Evolutionary conservation across 305 asterid genomes (phyloP), one percentile per base, ranked within the genome.

Genomic region (Petunia hybrid): DNA sequence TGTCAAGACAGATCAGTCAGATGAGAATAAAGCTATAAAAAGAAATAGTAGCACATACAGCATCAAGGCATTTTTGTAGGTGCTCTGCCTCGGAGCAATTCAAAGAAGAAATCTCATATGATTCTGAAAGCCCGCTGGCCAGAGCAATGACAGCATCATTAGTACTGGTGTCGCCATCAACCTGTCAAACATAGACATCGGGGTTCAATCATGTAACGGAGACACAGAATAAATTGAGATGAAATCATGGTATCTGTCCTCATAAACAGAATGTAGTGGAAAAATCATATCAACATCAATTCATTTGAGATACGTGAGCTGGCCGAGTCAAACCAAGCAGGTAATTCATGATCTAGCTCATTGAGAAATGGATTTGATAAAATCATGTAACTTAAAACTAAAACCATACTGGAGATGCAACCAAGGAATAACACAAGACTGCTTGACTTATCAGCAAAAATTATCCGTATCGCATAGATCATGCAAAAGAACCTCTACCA

Each of bases 91-190:
- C 97, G 1, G 91, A 78, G 89, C 88, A 85, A 84, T 89, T 84
- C 73, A 91, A 80, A 69, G 95, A 90, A 85, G 97, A 92, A 82
- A 96, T 94, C 83, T 85, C 83, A 87, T 85, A 85, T 71, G 94
- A 88, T 79, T 97, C 95, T 62, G 99, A 93, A 81, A 96, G 98
- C 68, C 99, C 98, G 77, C 99, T 96, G 81, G 99, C 98, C 89
- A 94, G 91, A 83, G 98, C 98, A 86, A 96, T 93, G 77, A 94
- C 98, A 85, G 97, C 90, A 85, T 96, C 99, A 86, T 96, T 96
- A 16, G 99, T 96, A 85, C 99, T 96, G 77, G 94, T 96, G 85
- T 96, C 99, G 85, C 98, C 99, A 84, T 96, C 99, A 8, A 96
- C 99, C 98, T 94, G 97, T 67, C 84, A 85, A 86, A 66, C 57